Conservation (phyloP, 1,139 yeast species). For the Candida glucosophila region DNA sequence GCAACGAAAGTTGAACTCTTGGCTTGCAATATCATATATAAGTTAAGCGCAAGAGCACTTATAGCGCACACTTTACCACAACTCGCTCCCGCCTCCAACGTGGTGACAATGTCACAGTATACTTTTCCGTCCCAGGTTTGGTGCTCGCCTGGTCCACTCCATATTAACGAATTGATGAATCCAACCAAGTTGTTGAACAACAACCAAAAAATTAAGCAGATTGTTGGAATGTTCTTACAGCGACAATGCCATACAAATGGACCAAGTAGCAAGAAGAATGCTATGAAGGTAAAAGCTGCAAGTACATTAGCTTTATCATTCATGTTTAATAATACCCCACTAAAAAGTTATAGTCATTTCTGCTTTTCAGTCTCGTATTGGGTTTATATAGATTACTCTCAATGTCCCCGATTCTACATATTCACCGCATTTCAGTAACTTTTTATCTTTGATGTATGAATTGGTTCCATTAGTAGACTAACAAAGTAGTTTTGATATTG, state of each 20-base stretch:
- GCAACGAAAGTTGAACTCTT: slow-evolving; percentile 29
- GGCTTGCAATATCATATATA: slow-evolving; percentile 60
- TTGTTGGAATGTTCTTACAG: slow-evolving; percentile 58
- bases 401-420: no score
- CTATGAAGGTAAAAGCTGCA: slow-evolving; percentile 44
- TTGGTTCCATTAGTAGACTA: no score
- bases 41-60: slow-evolving; percentile 61
- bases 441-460: no score
- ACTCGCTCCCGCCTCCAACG: slow-evolving; percentile 54
- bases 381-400: no score
- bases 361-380: no score
- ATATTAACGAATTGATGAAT: slow-evolving; percentile 57
- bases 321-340: no score
- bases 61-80: slow-evolving; percentile 67
- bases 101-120: slow-evolving; percentile 71
- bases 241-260: slow-evolving; percentile 66
- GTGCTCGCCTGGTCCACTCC: slow-evolving; percentile 53
- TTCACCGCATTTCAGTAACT: no score
- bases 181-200: slow-evolving; percentile 46
- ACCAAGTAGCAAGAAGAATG: slow-evolving; percentile 49
- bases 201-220: slow-evolving; percentile 57
- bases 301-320: slow-evolving; percentile 20
- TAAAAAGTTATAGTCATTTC: no score
- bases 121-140: slow-evolving; percentile 52
- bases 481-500: no score